phyloP scores from a whole-genome alignment of 2,329 filamentous ascomycete genomes.

The Ustilaginoidea virens region DNA sequence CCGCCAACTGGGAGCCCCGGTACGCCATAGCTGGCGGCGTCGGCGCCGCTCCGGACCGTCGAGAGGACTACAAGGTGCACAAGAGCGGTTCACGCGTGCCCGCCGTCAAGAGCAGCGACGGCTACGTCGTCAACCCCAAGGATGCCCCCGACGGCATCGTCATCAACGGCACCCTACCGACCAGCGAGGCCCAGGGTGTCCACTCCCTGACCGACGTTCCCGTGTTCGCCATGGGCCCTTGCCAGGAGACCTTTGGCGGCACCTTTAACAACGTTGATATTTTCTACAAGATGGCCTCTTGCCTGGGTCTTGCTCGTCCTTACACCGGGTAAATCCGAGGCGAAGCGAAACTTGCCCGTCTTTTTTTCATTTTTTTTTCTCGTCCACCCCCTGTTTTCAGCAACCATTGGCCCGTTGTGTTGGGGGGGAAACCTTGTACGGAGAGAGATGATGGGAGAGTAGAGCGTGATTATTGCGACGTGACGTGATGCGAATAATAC shows the following conservation, averaged over 20 bases:
- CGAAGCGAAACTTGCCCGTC: too few species aligned
- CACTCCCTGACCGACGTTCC: slow-evolving; percentile 67
- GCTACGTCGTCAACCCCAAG: slow-evolving; percentile 48
- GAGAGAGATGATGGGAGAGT: too few species aligned
- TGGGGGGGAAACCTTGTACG: too few species aligned
- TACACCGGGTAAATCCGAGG: slow-evolving; percentile 10
- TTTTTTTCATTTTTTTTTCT: too few species aligned
- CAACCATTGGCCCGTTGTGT: too few species aligned
- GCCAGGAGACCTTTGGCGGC: slow-evolving; percentile 60
- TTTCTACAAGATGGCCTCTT: slow-evolving; percentile 59
- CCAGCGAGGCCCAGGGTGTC: slow-evolving; percentile 49
- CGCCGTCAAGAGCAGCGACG: slow-evolving; percentile 35
- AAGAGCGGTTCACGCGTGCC: slow-evolving; percentile 47
- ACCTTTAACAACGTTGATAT: slow-evolving; percentile 57
- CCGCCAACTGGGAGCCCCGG: slow-evolving; percentile 69
- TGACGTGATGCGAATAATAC: too few species aligned
- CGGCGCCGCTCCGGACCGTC: slow-evolving; percentile 55
- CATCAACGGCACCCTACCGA: slow-evolving; percentile 60
- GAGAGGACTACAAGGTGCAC: slow-evolving; percentile 63
- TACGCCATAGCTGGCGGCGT: slow-evolving; percentile 66
- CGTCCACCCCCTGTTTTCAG: too few species aligned
- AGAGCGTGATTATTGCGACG: too few species aligned
- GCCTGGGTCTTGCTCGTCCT: slow-evolving; percentile 37
- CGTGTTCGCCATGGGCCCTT: slow-evolving; percentile 65
- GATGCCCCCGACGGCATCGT: slow-evolving; percentile 54